Conservation (phyloP, 2,329 filamentous ascomycete species). For the Aspergillus pseudonomiae region DNA sequence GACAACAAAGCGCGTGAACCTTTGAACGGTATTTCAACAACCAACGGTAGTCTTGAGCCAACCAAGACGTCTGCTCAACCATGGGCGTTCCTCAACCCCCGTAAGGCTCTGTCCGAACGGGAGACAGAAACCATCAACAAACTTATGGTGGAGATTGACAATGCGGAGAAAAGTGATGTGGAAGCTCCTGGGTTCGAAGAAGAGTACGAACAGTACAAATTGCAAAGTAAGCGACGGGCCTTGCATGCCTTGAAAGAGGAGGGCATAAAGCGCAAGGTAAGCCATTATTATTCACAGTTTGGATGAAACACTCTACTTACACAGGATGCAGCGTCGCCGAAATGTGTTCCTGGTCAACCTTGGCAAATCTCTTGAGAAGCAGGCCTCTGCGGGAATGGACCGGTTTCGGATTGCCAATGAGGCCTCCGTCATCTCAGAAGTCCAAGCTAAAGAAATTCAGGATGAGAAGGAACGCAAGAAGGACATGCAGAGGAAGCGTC, state of each 20-base stretch:
- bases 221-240: constrained; percentile 66
- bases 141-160: constrained; percentile 63
- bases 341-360: constrained; percentile 59
- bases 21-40: constrained; percentile 18
- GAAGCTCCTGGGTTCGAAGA: constrained; percentile 56
- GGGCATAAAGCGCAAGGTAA: constrained; percentile 63
- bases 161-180: constrained; percentile 59
- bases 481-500: constrained; percentile 97
- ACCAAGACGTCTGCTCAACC: constrained; percentile 21
- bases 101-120: constrained; percentile 57
- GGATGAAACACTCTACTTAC: constrained; percentile 14
- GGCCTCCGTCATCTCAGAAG: constrained; percentile 78
- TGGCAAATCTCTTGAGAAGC: constrained; percentile 64
- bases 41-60: constrained; percentile 29
- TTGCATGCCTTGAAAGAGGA: constrained; percentile 68
- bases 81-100: constrained; percentile 53
- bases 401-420: constrained; percentile 78
- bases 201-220: constrained; percentile 57
- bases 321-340: constrained; percentile 59
- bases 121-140: constrained; percentile 72
- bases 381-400: constrained; percentile 71
- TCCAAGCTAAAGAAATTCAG: constrained; percentile 84
- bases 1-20: constrained; percentile 25
- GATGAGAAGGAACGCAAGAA: constrained; percentile 99
- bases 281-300: constrained; percentile 33